phyloP scores from a whole-genome alignment of 331 rosid species.

The Phaseolus coccineus region DNA sequence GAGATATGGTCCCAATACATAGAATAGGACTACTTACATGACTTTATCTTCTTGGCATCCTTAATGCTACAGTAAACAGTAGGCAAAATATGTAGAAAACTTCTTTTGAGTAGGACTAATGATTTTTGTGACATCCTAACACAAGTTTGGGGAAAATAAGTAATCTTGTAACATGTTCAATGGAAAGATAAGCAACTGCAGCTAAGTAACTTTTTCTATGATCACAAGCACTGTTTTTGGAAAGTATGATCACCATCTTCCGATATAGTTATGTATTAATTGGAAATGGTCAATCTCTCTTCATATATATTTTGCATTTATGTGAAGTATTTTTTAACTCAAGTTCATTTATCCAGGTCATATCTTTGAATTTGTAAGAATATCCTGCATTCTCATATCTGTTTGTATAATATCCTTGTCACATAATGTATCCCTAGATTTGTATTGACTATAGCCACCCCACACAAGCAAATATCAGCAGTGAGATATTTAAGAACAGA shows the following conservation, averaged over 20 bases:
- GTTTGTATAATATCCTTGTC: neutral
- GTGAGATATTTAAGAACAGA: neutral
- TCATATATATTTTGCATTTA: neutral
- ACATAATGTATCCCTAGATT: neutral
- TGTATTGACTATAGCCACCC: slow-evolving; percentile 32
- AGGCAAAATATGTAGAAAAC: neutral
- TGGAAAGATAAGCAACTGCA: neutral
- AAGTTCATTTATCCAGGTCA: neutral
- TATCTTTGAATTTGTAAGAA: neutral
- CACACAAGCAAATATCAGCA: neutral
- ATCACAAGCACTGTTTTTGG: neutral
- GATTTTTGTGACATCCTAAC: neutral
- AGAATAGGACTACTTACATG: neutral
- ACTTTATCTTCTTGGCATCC: neutral
- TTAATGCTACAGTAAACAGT: neutral
- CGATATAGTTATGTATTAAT: neutral
- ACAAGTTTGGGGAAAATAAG: neutral
- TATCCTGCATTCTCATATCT: neutral
- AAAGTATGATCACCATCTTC: neutral
- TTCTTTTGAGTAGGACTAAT: neutral
- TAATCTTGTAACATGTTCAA: neutral
- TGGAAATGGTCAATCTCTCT: neutral
- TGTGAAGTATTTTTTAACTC: neutral
- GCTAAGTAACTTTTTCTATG: neutral
- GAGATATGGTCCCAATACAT: no score